A percentile compares a stretch with the other conserved stretches of the same genome.
Conservation (phyloP, 257 asterid species). For the Nicotiana tomentosiformis region DNA sequence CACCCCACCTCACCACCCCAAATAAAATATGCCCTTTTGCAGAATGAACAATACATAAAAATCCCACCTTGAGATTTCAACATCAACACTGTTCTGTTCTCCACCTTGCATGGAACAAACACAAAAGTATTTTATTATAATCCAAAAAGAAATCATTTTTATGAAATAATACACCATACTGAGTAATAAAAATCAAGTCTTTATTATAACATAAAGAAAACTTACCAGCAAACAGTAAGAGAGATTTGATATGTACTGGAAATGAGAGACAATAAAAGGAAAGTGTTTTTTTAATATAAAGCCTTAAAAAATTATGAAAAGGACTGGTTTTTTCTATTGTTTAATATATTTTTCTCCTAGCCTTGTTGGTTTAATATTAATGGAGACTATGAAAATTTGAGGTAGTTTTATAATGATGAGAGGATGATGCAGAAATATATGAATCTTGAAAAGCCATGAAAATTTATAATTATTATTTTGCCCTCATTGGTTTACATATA, state of each 20-base stretch:
- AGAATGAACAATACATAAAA: not conserved
- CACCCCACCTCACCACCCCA: not conserved
- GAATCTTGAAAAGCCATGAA: conserved; percentile 4
- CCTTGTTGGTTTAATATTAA: conserved; percentile 6
- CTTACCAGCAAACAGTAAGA: conserved; percentile 12
- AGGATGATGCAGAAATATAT: conserved; percentile 1
- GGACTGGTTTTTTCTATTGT: not conserved
- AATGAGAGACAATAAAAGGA: not conserved
- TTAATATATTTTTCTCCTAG: not conserved
- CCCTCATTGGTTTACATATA: not conserved
- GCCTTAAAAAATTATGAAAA: not conserved
- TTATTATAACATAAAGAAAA: not conserved
- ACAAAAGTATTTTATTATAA: too few relatives aligned
- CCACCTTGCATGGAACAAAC: conserved; percentile 7
- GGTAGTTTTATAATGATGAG: not conserved
- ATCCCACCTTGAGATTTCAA: conserved; percentile 31
- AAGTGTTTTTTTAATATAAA: not conserved
- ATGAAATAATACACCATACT: not conserved
- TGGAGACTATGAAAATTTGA: not conserved
- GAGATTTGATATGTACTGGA: conserved; percentile 8
- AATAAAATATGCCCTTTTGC: not conserved
- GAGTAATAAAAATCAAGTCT: conserved; percentile 6
- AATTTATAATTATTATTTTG: not conserved
- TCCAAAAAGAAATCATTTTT: not conserved
- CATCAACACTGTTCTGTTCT: conserved; percentile 19